phyloP scores from a whole-genome alignment of 805 yeast species.

The Pichia deserticola region DNA sequence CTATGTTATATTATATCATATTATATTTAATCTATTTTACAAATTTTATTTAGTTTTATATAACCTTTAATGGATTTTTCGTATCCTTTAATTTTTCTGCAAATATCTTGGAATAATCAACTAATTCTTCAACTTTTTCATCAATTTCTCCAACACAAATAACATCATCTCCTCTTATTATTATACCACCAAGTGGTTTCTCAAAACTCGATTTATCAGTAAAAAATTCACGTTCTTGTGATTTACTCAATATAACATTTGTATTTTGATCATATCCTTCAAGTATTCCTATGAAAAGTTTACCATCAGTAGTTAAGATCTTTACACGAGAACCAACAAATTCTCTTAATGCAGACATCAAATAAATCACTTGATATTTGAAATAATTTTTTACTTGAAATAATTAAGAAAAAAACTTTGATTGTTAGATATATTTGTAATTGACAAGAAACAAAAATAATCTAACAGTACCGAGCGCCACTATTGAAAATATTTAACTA shows the following conservation, averaged over 20 bases:
- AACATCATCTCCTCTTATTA: conserved; percentile 53
- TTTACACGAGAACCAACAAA: conserved; percentile 34
- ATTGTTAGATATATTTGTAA: too few species aligned
- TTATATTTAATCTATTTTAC: background rate
- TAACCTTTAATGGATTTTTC: conserved; percentile 21
- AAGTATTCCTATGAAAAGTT: conserved; percentile 39
- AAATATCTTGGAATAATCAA: conserved; percentile 33
- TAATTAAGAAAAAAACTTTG: too few species aligned
- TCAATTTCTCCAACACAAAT: conserved; percentile 51
- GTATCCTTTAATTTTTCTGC: conserved; percentile 24
- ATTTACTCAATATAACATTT: conserved; percentile 46
- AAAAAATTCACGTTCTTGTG: conserved; percentile 44
- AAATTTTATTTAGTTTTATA: background rate
- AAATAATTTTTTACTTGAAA: too few species aligned
- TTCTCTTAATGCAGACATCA: conserved; percentile 7
- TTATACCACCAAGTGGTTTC: conserved; percentile 38
- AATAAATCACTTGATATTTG: background rate
- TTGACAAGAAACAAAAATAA: too few species aligned
- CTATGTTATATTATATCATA: background rate
- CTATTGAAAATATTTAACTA: too few species aligned
- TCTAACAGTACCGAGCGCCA: too few species aligned
- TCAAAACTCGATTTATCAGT: conserved; percentile 32
- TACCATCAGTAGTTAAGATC: conserved; percentile 51
- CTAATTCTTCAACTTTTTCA: conserved; percentile 30
- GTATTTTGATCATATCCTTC: conserved; percentile 62